Conservation (phyloP, 2,329 filamentous ascomycete species). For the Pseudogymnoascus sp. region DNA sequence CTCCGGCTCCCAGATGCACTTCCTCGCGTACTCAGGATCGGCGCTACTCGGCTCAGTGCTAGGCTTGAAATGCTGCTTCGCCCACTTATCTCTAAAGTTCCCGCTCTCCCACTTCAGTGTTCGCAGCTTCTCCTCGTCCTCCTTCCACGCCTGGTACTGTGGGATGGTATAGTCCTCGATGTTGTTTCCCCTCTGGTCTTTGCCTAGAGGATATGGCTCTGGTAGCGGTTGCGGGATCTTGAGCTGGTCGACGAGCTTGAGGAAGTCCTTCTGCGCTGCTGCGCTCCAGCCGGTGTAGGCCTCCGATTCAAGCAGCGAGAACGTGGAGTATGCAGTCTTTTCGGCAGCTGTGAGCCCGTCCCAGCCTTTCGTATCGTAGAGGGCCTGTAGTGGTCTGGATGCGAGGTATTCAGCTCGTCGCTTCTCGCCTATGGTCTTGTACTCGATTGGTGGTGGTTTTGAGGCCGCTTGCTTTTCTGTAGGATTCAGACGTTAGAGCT, state of each 20-base stretch:
- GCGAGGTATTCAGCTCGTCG: conserved; percentile 21
- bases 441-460: not conserved
- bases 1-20: not conserved
- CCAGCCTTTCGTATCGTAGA: conserved; percentile 19
- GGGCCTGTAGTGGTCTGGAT: conserved; percentile 20
- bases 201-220: conserved; percentile 20
- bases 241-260: conserved; percentile 19
- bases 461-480: conserved; percentile 14
- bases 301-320: conserved; percentile 19
- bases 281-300: conserved; percentile 21
- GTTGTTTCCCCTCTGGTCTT: conserved; percentile 18
- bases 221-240: conserved; percentile 23
- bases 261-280: conserved; percentile 23
- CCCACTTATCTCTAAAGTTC: conserved; percentile 13
- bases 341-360: conserved; percentile 18
- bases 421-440: conserved; percentile 21
- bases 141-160: conserved; percentile 18
- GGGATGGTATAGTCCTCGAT: conserved; percentile 19
- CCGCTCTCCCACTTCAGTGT: conserved; percentile 18
- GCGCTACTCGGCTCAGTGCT: not conserved
- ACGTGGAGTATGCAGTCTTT: conserved; percentile 21
- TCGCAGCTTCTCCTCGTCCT: conserved; percentile 17
- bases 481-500: not conserved
- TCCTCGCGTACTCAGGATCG: not conserved
- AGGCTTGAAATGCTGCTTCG: not conserved